Evolutionary conservation across 2,329 filamentous ascomycete species (phyloP).

Genomic region (Ampelomyces quisqualis): DNA sequence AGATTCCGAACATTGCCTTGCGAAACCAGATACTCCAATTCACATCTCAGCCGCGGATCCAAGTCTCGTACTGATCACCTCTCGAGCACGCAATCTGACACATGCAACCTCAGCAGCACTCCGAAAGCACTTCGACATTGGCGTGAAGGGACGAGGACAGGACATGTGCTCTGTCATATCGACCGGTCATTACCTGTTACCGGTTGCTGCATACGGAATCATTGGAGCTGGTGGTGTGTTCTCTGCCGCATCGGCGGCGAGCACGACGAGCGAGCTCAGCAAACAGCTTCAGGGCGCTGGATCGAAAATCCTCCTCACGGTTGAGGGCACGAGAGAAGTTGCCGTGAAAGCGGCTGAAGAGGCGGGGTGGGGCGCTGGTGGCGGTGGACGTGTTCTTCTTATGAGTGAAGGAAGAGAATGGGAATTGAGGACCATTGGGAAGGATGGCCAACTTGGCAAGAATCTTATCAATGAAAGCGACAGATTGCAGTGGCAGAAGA

Average conservation of each 20-base stretch:
- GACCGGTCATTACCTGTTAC: constrained; percentile 58
- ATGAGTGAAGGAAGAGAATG: constrained; percentile 49
- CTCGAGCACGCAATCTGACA: constrained; percentile 51
- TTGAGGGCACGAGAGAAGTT: constrained; percentile 52
- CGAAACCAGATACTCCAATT: constrained; percentile 54
- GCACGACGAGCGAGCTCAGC: constrained; percentile 54
- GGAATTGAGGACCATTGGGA: constrained; percentile 36
- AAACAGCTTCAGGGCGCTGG: constrained; percentile 50
- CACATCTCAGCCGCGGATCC: constrained; percentile 61
- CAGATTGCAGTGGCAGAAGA: constrained; percentile 54
- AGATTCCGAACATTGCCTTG: constrained; percentile 34
- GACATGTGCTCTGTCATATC: constrained; percentile 58
- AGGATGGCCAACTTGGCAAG: constrained; percentile 20
- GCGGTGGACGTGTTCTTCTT: constrained; percentile 52
- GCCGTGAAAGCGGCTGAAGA: constrained; percentile 54
- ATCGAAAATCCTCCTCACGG: constrained; percentile 49
- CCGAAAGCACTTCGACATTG: constrained; percentile 56
- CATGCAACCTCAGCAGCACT: constrained; percentile 59
- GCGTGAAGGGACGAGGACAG: constrained; percentile 49
- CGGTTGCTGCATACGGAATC: constrained; percentile 57
- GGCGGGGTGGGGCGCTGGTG: constrained; percentile 43
- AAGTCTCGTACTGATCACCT: constrained; percentile 56
- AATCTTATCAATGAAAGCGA: constrained; percentile 42
- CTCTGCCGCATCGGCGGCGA: constrained; percentile 55
- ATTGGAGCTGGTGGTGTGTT: constrained; percentile 62